Base-by-base conservation (phyloP, 257 asterid species). In the Gentiana macrophylla region DNA sequence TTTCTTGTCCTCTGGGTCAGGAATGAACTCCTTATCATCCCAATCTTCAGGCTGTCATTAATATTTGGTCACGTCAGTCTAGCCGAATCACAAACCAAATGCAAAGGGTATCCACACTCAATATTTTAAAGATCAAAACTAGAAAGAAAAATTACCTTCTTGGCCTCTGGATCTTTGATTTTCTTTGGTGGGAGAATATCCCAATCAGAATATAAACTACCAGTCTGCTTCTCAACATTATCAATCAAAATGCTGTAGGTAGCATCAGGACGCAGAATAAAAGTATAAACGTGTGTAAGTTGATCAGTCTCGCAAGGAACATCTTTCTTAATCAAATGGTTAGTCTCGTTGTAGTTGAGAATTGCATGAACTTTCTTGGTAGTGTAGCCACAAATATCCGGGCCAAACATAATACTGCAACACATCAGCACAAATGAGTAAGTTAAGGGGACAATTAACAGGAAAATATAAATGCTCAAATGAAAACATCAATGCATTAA, bases 301-400 rank as follows among this genome's bases (percentile, higher is more conserved):
- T 92, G 99, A 73, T 92, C 99, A 32, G 99, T 88, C 81, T 92
- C 99, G 43, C 99, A 92, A 34, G 99, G 89, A 53, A 92, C 95
- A 8, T 89, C 95, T 77, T 86, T 86, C 77, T 89, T 89, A 74
- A 83, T 81, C 73, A 89, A 74, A 72, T 86, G 84, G 78, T 89
- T 86, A 45, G 84, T 74, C 5, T 37, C 95, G 8, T 79, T 79
- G 60, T 78, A 65, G 35, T 86, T 81, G 53, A 89, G 87, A 66
- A 89, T 89, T n/a, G 92, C 94, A 53, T 89, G 97, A 55, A 89
- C 94, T 66, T 89, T 89, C 62, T 83, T 83, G 64, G 95, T 86
- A 55, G 72, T 67, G 70, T 83, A 86, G 61, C 97, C 97, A 67
- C 97, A 89, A 72, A 89, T 89, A 60, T 89, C 94, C 36, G 97